These are phyloP conservation scores for Hylodesmum podocarpum DNA, from an alignment of 306 rosid species.

Conservation along the genomic window DNA sequence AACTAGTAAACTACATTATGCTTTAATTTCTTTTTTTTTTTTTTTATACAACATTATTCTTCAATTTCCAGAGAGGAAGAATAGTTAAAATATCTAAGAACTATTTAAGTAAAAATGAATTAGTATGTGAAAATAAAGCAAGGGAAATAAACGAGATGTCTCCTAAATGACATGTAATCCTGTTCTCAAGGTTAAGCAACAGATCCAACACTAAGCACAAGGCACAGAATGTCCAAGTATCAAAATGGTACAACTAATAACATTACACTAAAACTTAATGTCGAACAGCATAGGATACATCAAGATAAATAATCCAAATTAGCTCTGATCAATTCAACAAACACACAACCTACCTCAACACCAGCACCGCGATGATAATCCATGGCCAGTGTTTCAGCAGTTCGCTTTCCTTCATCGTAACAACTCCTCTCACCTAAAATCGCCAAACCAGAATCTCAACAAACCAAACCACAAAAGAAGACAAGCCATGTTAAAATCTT, in stretches of 20 bases:
- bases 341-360: slow-evolving; percentile 67
- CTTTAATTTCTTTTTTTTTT: background rate
- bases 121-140: background rate
- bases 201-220: background rate
- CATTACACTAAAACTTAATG: background rate
- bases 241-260: background rate
- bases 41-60: background rate
- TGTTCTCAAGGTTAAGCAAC: slow-evolving; percentile 6
- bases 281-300: background rate
- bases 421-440: slow-evolving; percentile 91
- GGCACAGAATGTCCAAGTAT: background rate
- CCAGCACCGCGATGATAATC: slow-evolving; percentile 97
- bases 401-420: slow-evolving; percentile 97
- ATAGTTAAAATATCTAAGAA: background rate
- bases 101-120: no score
- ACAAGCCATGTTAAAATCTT: background rate
- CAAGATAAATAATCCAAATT: background rate
- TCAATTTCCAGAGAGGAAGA: background rate
- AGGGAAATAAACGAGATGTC: background rate
- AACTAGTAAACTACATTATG: slow-evolving; percentile 13
- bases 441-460: background rate
- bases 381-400: slow-evolving; percentile 92
- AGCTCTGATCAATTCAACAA: slow-evolving; percentile 10
- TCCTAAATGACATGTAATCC: background rate
- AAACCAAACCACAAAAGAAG: background rate